Conservation (phyloP, 2,329 filamentous ascomycete genomes). For the Emergomyces africanus region DNA sequence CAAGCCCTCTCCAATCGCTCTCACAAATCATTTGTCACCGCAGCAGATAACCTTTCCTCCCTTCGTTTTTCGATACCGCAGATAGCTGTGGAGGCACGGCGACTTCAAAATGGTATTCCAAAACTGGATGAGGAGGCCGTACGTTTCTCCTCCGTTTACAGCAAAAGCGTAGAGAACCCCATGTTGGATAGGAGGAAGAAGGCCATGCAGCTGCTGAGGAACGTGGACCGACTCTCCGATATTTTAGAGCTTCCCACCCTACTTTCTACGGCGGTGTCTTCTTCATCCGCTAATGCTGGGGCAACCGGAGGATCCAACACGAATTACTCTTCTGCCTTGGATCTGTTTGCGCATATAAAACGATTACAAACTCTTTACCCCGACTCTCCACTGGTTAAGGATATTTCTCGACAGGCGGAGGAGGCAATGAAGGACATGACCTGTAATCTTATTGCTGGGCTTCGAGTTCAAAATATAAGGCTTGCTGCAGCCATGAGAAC, state of each 20-base stretch:
- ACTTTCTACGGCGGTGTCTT: slow-evolving; percentile 57
- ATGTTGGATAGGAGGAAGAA: slow-evolving; percentile 62
- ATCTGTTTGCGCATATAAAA: slow-evolving; percentile 87
- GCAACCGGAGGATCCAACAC: slow-evolving; percentile 37
- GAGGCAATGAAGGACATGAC: slow-evolving; percentile 82
- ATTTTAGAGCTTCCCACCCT: slow-evolving; percentile 81
- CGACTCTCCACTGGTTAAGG: slow-evolving; percentile 58
- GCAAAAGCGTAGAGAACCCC: slow-evolving; percentile 56
- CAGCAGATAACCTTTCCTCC: slow-evolving; percentile 62
- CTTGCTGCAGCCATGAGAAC: slow-evolving; percentile 82
- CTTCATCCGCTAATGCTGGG: slow-evolving; percentile 27
- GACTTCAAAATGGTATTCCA: slow-evolving; percentile 61
- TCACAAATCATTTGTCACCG: slow-evolving; percentile 70
- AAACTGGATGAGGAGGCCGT: slow-evolving; percentile 66
- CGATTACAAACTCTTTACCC: slow-evolving; percentile 74
- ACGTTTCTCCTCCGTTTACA: slow-evolving; percentile 70
- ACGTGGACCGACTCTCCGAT: slow-evolving; percentile 79
- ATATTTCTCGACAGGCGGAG: slow-evolving; percentile 66
- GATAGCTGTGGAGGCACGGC: slow-evolving; percentile 51
- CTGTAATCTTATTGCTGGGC: slow-evolving; percentile 62
- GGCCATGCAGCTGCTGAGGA: slow-evolving; percentile 68
- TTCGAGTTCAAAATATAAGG: slow-evolving; percentile 69
- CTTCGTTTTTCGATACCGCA: slow-evolving; percentile 59
- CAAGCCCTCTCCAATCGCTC: slow-evolving; percentile 84
- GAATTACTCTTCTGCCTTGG: slow-evolving; percentile 79